These are phyloP conservation scores for Excoecaria cochinchinensis DNA, from an alignment of 345 rosid species.

Conservation along the genomic window DNA sequence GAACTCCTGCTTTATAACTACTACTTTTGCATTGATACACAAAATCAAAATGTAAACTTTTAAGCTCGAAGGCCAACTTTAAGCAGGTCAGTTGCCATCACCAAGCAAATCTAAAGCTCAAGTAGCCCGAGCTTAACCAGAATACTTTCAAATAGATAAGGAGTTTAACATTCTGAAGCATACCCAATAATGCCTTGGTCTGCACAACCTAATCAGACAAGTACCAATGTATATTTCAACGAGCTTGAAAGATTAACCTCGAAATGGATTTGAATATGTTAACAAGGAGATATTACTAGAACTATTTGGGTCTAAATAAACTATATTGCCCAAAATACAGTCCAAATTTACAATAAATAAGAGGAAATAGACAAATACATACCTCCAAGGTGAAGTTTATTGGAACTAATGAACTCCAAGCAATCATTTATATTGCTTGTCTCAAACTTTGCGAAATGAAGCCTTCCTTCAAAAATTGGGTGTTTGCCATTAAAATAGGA, in stretches of 20 bases:
- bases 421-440: constrained; percentile 83
- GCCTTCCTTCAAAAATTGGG: constrained; percentile 53
- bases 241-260: constrained; percentile 5
- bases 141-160: background rate
- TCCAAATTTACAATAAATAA: too few species aligned
- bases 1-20: background rate
- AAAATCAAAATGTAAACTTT: background rate
- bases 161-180: background rate
- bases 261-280: background rate
- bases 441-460: constrained; percentile 80
- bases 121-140: background rate
- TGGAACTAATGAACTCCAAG: constrained; percentile 63
- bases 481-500: constrained; percentile 19
- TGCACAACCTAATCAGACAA: background rate
- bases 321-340: too few species aligned
- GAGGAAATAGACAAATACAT: constrained; percentile 12
- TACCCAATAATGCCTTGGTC: background rate
- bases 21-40: background rate
- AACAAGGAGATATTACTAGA: background rate
- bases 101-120: background rate
- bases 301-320: background rate
- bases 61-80: background rate
- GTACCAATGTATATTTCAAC: too few species aligned
- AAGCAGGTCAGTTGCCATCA: background rate
- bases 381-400: constrained; percentile 60